Conservation (phyloP, 139 green algal species). For the Chlamydomonas urium region DNA sequence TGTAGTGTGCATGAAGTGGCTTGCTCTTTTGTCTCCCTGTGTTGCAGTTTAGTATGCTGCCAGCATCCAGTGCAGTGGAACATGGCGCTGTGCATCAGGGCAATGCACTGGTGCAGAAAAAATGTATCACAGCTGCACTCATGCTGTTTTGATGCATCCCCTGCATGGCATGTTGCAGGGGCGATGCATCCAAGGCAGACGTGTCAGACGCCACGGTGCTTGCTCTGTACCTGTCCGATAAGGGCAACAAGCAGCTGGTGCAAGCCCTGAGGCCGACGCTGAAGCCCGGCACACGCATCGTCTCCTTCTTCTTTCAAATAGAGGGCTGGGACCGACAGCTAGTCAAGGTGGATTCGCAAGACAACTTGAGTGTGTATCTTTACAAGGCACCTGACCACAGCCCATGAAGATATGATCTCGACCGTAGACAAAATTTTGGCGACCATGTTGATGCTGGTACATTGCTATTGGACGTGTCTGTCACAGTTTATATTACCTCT, state of each 20-base stretch:
- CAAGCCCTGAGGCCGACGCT: constrained; percentile 6
- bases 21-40: no score
- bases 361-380: constrained; percentile 19
- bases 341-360: constrained; percentile 1
- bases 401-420: no score
- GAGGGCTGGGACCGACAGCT: constrained; percentile 24
- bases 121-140: neutral
- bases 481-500: no score
- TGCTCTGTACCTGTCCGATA: constrained; percentile 37
- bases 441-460: no score
- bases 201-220: constrained; percentile 29
- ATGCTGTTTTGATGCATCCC: neutral
- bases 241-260: constrained; percentile 35
- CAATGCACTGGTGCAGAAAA: no score
- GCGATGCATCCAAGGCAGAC: constrained; percentile 23
- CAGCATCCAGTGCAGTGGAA: no score
- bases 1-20: no score
- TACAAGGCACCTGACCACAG: constrained; percentile 10
- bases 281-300: constrained; percentile 27
- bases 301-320: constrained; percentile 33
- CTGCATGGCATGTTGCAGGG: neutral
- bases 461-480: no score
- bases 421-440: no score
- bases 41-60: no score
- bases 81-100: no score